Base-by-base conservation (phyloP, 306 rosid species). In the Begonia fuchsioides region DNA sequence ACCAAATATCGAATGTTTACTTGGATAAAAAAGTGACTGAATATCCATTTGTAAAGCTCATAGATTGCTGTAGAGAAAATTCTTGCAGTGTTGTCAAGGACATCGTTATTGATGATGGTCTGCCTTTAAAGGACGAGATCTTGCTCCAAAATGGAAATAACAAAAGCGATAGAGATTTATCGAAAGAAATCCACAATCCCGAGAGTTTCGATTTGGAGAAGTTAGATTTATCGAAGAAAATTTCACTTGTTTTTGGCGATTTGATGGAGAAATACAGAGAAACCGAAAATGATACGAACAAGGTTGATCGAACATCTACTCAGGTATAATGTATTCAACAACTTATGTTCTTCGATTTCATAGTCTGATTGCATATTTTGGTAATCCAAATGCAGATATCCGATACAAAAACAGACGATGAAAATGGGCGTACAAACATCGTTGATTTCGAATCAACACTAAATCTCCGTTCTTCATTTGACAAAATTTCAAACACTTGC, bases 61-160 rank as follows among this genome's bases (percentile, higher is more conserved):
- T 53, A 41, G 73, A 68, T 53, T 65, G 77, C 56, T 82, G 61
- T 72, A 67, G 62, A 48, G 94, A 75, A 54, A 67, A 61, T 59
- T 54, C 32, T 73, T 62, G 60, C 64, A 69, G 65, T 73, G 70
- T 49, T 44, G 68, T 92, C 43, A 92, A 85, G 71, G 96, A 92
- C 57, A 92, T 92, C 44, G 79, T 94, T 47, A 59, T 85, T 38
- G 98, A 86, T 50, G 79, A 86, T 50, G 88, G 94, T 40, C 71
- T 69, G 46, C 69, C 62, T 47, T 56, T 75, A 3, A 55, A 51
- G 51, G 81, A 66, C 13, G 79, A 65, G 67, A 51, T 65, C 18
- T 48, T 78, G 76, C 60, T 75, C 44, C 80, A 71, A 56, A 66
- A 66, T 38, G 53, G 15, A 15, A 45, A 3, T 1, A 64, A 70